phyloP scores from a whole-genome alignment of 768 basidiomycete species.

The Hebeloma cylindrosporum region DNA sequence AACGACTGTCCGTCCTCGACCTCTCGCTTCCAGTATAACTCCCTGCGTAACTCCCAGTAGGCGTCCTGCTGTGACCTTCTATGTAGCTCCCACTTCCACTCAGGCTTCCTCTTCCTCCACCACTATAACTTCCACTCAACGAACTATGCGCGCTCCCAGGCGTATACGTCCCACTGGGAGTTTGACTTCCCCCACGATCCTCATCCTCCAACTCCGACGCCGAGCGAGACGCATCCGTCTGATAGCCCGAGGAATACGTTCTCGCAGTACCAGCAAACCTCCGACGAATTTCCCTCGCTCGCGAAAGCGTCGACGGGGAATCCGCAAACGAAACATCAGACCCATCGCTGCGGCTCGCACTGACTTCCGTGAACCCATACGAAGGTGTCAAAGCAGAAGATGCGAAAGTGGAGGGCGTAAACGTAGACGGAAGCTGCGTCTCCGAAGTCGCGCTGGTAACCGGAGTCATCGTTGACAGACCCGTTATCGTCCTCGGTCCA shows the following conservation, averaged over 20 bases:
- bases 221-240: constrained; percentile 30
- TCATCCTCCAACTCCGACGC: constrained; percentile 58
- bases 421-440: constrained; percentile 51
- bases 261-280: constrained; percentile 43
- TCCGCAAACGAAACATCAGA: constrained; percentile 38
- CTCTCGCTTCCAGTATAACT: constrained; percentile 23
- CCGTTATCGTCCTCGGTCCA: constrained; percentile 28
- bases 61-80: constrained; percentile 15
- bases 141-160: constrained; percentile 24
- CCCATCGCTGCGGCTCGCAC: constrained; percentile 49
- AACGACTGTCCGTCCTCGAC: constrained; percentile 6
- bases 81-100: constrained; percentile 12
- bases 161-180: constrained; percentile 23
- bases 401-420: constrained; percentile 27
- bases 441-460: constrained; percentile 34
- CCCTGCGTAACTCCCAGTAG: constrained; percentile 43
- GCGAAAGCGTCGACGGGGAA: constrained; percentile 55
- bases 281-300: constrained; percentile 58
- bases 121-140: constrained; percentile 15
- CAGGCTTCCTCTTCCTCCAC: too few species aligned
- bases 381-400: constrained; percentile 34
- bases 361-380: constrained; percentile 50
- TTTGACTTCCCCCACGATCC: constrained; percentile 11
- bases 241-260: constrained; percentile 41
- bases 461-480: constrained; percentile 25